Percentiles rank a stretch among this genome's conserved stretches.
phyloP scores from a whole-genome alignment of 345 rosid species.

The Arabis alpina region DNA sequence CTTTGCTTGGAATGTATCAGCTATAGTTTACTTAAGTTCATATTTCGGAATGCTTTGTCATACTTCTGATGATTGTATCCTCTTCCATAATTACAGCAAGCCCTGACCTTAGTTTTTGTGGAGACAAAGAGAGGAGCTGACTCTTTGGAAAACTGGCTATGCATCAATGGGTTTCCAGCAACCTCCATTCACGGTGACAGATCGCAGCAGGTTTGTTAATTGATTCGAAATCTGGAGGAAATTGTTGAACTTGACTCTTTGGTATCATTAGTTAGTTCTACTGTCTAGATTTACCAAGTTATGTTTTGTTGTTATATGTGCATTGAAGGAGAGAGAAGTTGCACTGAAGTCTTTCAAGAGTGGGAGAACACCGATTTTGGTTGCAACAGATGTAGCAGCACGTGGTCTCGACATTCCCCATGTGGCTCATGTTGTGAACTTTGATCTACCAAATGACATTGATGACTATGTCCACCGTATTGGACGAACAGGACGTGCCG shows the following conservation, averaged over 20 bases:
- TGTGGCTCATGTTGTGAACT: constrained; percentile 93
- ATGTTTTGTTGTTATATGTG: constrained; percentile 17
- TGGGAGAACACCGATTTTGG: constrained; percentile 89
- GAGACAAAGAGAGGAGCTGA: constrained; percentile 99
- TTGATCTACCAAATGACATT: constrained; percentile 94
- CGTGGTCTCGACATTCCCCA: constrained; percentile 95
- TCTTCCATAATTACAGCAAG: constrained; percentile 64
- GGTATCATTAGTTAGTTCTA: constrained; percentile 9
- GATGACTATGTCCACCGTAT: constrained; percentile 98
- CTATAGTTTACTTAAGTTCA: not conserved
- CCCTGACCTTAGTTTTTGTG: constrained; percentile 95
- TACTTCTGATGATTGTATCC: constrained; percentile 26
- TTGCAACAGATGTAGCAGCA: constrained; percentile 89
- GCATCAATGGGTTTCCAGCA: constrained; percentile 87
- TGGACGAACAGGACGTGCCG: constrained; percentile 98
- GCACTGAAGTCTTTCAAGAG: constrained; percentile 87
- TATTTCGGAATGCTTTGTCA: not conserved
- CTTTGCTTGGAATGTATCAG: not conserved
- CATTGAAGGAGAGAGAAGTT: constrained; percentile 85
- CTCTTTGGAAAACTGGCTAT: constrained; percentile 89
- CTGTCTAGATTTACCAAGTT: constrained; percentile 12
- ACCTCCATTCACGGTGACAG: constrained; percentile 97
- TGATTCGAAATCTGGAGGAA: too few species aligned
- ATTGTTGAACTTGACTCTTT: constrained; percentile 9
- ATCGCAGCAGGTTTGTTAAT: constrained; percentile 70